Conservation (phyloP, 495 filamentous ascomycete genomes). For the Penicillium lagena region DNA sequence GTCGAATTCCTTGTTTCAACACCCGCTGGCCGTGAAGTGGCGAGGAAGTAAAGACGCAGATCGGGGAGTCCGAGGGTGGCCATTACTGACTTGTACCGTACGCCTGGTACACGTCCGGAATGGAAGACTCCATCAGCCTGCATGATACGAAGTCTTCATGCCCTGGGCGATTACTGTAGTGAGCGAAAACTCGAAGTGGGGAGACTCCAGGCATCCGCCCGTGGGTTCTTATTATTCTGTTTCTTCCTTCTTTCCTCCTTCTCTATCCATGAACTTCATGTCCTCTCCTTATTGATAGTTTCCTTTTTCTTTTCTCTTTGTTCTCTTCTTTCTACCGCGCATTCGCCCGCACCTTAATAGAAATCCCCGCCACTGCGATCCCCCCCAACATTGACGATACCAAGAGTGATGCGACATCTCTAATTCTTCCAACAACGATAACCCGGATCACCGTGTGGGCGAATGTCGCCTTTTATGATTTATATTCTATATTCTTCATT, state of each 20-base stretch:
- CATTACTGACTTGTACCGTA: constrained; percentile 5
- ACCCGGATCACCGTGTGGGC: constrained; percentile 29
- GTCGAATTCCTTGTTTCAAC: too few relatives aligned
- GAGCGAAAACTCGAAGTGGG: too few relatives aligned
- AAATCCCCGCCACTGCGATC: constrained; percentile 24
- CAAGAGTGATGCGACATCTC: constrained; percentile 16
- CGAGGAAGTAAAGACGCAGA: constrained; percentile 4
- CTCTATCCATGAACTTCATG: constrained; percentile 30
- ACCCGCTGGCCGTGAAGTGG: not conserved
- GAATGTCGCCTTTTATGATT: constrained; percentile 40
- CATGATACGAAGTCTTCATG: constrained; percentile 9
- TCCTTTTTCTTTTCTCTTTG: constrained; percentile 32
- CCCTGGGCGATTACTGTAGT: too few relatives aligned
- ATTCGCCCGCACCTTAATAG: constrained; percentile 45
- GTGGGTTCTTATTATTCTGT: constrained; percentile 13
- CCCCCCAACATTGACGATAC: constrained; percentile 11
- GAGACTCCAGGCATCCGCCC: not conserved
- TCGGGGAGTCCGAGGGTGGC: constrained; percentile 18
- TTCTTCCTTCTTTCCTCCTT: constrained; percentile 18
- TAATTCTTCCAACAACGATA: constrained; percentile 11
- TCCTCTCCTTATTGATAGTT: constrained; percentile 41
- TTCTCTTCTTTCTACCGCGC: constrained; percentile 38
- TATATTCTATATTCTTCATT: constrained; percentile 23
- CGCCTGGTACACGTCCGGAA: not conserved
- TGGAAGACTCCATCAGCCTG: constrained; percentile 13